Base-by-base conservation (phyloP, 306 rosid genomes). In the Castanospermum australe region DNA sequence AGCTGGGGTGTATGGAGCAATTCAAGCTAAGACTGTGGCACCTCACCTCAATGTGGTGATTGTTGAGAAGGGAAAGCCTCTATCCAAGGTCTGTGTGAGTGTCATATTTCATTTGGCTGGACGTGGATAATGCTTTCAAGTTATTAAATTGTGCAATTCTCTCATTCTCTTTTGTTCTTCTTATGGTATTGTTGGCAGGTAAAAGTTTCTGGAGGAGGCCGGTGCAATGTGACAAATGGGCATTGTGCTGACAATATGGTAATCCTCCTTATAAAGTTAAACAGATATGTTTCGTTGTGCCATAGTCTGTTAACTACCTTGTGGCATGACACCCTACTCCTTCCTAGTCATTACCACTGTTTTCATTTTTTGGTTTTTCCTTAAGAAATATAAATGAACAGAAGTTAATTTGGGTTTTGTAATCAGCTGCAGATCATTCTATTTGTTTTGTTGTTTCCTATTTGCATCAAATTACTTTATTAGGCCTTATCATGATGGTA, bases 221-320 rank as follows among this genome's bases (percentile, higher is more conserved):
- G 97, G 28, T 94, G 99, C 87, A 94, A 94, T 76, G 99, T 94
- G 82, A 94, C 99, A 20, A 94, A 91, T 72, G 99, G 99, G 60
- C 95, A 89, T 77, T 89, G 80, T 77, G 54, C 68, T 77, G 97
- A 94, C 75, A 79, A 86, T 82, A 73, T 78, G 93, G 97, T 94
- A 84, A 48, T 78, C 73, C 32, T 38, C 14, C 45, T 35, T 38
- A n/a, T 60, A 15, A 81, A 50, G 41, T 30, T 71, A 41, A 21
- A 51, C 45, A 41, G 8, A 35, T 7, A 67, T 30, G 57, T 79
- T 74, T 38, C 50, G 0, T 47, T 48, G 38, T 60, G 56, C 48
- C 51, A 67, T 67, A 13, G 51, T 74, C 35, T 65, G 65, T 63
- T 74, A 52, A n/a, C 21, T 30, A 35, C 60, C 57, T 67, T 30